These are phyloP conservation scores for Erodium trifolium DNA, from an alignment of 441 rosid genomes.

Conservation along the genomic window DNA sequence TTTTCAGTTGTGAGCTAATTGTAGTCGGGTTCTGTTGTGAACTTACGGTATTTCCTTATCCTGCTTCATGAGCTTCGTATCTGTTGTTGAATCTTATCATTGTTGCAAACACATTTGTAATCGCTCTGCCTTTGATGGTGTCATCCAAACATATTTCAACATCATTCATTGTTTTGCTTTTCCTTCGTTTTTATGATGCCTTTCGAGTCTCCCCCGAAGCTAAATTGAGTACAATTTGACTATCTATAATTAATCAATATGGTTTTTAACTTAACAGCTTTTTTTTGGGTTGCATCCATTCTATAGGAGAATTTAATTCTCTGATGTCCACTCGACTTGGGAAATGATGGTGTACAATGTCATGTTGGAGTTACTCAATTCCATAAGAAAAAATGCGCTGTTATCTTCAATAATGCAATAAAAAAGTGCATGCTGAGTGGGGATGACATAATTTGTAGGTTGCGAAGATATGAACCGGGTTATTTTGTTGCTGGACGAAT, in stretches of 20 bases:
- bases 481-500: background rate
- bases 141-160: background rate
- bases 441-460: background rate
- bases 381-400: background rate
- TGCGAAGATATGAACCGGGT: background rate
- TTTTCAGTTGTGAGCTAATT: too few species aligned
- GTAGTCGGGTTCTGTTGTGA: too few species aligned
- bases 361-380: background rate
- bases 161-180: background rate
- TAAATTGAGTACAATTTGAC: background rate
- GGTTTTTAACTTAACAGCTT: background rate
- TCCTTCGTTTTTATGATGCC: background rate
- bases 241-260: background rate
- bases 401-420: background rate
- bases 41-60: background rate
- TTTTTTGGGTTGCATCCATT: background rate
- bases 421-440: background rate
- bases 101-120: background rate
- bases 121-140: background rate
- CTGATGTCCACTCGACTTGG: background rate
- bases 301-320: background rate
- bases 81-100: background rate
- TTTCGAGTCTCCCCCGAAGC: background rate
- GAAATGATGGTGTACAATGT: background rate
- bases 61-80: background rate